A percentile compares a stretch with the other conserved stretches of the same genome.
These are phyloP conservation scores for Petunia axillaris DNA, from an alignment of 257 asterid genomes.

Conservation along the genomic window DNA sequence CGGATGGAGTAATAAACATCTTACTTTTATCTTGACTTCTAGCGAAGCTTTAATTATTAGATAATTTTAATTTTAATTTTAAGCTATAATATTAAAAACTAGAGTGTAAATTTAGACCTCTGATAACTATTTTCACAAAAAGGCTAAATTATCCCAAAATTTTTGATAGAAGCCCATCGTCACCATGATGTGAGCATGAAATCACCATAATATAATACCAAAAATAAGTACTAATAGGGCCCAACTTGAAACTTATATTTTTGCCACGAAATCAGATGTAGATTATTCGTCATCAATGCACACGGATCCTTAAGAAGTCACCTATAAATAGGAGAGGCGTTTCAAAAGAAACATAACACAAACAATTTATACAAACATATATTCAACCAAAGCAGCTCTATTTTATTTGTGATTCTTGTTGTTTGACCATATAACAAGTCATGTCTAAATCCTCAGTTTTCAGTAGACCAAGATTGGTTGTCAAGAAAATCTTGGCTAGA, in stretches of 20 bases:
- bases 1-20: no score
- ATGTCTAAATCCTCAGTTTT: conserved; percentile 35
- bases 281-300: conserved; percentile 10
- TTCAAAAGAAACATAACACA: neutral
- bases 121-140: no score
- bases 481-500: conserved; percentile 64
- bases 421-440: neutral
- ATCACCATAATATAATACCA: neutral
- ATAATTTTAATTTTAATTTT: no score
- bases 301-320: neutral
- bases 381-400: neutral
- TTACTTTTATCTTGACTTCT: no score
- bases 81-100: no score
- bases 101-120: no score
- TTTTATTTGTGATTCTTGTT: no score
- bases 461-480: conserved; percentile 69
- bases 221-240: neutral
- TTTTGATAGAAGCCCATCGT: neutral
- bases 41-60: no score
- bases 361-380: neutral
- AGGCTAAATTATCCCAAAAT: no score
- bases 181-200: neutral
- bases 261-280: neutral
- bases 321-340: neutral
- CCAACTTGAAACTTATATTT: neutral